Base-by-base conservation (phyloP, 768 basidiomycete species). In the Tylopilus balloui region DNA sequence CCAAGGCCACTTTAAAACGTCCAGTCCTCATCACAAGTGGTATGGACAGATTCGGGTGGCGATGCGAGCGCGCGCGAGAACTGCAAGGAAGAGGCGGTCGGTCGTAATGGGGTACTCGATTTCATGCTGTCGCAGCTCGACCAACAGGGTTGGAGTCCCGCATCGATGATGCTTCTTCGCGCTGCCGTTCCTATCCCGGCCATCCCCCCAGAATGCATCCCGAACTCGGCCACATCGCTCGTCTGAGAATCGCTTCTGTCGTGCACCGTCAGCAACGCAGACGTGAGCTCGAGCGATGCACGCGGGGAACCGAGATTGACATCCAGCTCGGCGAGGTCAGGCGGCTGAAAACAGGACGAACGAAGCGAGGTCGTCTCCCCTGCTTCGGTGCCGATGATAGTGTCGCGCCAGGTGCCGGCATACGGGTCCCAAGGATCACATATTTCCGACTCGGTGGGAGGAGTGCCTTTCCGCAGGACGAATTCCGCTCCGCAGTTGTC, bases 161-260 rank as follows among this genome's bases (percentile, higher is more conserved):
- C 4, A 43, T 57, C 57, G 41, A 69, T 56, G 34, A 55, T 35
- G 50, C 71, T 66, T 21, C 70, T 61, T 3, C 73, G 57, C 25
- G 66, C 67, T 5, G 67, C 69, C 2, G 76, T 78, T 12, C 76
- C 77, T 9, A 78, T 53, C 9, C 77, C 77, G 10, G 71, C 71
- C 77, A 78, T 76, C 17, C 73, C 68, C 47, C 35, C 34, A 2
- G 47, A 42, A 4, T 13, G 17, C 51, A 54, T 23, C 17, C 51
- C 67, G 34, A 60, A 64, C 47, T 66, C 65, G 1, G 43, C 56
- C 20, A 23, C 4, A n/a, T 58, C 62, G 19, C 46, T 51, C 36
- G 32, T 40, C 47, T n/a, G n/a, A 25, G 58, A 53, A 42, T 56
- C 49, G 24, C 17, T 45, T 36, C 50, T 43, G 32, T 69, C 67